Conservation (phyloP, 2,329 filamentous ascomycete genomes). For the Cucurbitaria berberidis region DNA sequence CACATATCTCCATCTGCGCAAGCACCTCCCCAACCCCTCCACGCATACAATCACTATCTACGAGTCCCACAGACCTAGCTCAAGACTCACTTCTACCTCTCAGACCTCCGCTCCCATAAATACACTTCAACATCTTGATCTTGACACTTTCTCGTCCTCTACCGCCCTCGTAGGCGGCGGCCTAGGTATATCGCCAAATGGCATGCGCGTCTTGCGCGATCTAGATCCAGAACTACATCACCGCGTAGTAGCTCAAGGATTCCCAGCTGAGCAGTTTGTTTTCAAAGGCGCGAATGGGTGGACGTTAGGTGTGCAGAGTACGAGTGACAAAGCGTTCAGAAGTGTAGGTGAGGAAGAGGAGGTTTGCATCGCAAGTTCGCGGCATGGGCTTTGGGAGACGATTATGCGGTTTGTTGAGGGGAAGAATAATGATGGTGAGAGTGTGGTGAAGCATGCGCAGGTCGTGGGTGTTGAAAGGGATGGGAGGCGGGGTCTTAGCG, state of each 20-base stretch:
- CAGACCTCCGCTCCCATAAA: neutral
- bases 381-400: conserved; percentile 33
- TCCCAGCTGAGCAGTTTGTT: conserved; percentile 20
- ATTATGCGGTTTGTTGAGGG: conserved; percentile 18
- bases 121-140: neutral
- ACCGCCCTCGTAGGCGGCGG: conserved; percentile 30
- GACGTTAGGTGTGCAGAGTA: conserved; percentile 21
- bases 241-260: conserved; percentile 27
- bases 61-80: conserved; percentile 26
- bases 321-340: conserved; percentile 13
- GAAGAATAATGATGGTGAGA: conserved; percentile 8
- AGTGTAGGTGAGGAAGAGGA: conserved; percentile 11
- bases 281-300: conserved; percentile 30
- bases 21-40: conserved; percentile 24
- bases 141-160: conserved; percentile 16
- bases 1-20: conserved; percentile 33
- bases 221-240: conserved; percentile 24
- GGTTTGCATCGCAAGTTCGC: conserved; percentile 22
- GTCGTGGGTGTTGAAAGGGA: conserved; percentile 11
- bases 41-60: conserved; percentile 30
- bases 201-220: conserved; percentile 28
- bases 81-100: neutral
- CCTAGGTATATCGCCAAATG: conserved; percentile 39
- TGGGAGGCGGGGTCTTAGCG: conserved; percentile 7
- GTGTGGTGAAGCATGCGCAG: conserved; percentile 18